A percentile compares a stretch with the other conserved stretches of the same genome.
These are phyloP conservation scores for Myriosclerotinia duriaeana DNA, from an alignment of 2,329 filamentous ascomycete genomes.

Conservation along the genomic window DNA sequence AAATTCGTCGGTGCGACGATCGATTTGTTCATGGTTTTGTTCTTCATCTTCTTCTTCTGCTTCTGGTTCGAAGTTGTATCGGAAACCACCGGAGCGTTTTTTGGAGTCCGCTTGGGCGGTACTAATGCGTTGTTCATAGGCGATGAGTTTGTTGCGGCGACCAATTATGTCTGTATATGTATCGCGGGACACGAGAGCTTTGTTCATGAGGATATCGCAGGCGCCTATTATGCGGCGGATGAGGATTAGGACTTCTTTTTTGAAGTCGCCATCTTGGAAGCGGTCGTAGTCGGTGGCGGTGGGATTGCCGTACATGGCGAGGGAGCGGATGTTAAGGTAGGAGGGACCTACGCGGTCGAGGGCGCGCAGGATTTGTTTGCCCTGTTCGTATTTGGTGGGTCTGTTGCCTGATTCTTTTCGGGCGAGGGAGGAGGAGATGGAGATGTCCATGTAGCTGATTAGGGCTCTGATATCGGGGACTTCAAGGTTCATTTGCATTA, in stretches of 20 bases:
- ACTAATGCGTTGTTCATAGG: constrained; percentile 32
- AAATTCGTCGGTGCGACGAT: constrained; percentile 32
- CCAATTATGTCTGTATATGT: constrained; percentile 33
- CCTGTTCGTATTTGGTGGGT: constrained; percentile 32
- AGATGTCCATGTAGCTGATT: constrained; percentile 56
- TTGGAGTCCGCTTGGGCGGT: not conserved
- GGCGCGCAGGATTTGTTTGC: constrained; percentile 51
- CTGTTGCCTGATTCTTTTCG: constrained; percentile 45
- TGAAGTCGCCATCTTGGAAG: not conserved
- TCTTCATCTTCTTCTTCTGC: constrained; percentile 6
- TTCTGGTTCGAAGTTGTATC: constrained; percentile 6
- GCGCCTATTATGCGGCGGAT: constrained; percentile 39
- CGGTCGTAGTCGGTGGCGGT: not conserved
- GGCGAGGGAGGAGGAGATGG: constrained; percentile 42
- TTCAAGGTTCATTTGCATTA: constrained; percentile 53
- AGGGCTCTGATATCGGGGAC: constrained; percentile 54
- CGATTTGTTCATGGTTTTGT: not conserved
- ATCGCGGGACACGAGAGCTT: constrained; percentile 34
- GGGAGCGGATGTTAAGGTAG: constrained; percentile 36
- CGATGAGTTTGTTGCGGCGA: constrained; percentile 41
- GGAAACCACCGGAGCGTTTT: not conserved
- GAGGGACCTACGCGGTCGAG: constrained; percentile 47
- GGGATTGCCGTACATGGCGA: constrained; percentile 32
- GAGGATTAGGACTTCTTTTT: constrained; percentile 29
- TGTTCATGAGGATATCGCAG: constrained; percentile 39